Percentiles rank a stretch among this genome's conserved stretches.
Evolutionary conservation across 257 asterid species (phyloP).

Genomic region (Solanum verrucosum): DNA sequence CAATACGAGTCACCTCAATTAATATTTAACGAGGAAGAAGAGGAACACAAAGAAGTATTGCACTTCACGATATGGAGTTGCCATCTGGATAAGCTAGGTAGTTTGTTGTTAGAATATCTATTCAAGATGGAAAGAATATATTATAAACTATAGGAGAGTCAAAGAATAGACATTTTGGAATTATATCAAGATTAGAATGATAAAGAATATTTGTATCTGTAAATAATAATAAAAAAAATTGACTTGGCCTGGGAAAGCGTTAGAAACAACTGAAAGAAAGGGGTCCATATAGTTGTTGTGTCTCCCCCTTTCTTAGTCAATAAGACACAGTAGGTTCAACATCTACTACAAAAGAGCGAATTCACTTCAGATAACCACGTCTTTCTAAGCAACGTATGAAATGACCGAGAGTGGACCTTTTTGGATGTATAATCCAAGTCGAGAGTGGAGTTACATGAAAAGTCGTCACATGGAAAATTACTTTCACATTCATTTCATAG

Average conservation of each 20-base stretch:
- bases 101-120: not conserved
- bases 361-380: not conserved
- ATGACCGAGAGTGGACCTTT: not conserved
- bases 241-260: not conserved
- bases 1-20: not conserved
- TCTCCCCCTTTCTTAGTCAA: not conserved
- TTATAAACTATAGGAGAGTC: no score
- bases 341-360: no score
- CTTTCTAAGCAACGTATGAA: not conserved
- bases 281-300: not conserved
- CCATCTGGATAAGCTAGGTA: not conserved
- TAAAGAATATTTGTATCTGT: no score
- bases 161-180: not conserved
- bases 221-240: no score
- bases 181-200: no score
- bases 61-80: not conserved
- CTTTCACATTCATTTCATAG: not conserved
- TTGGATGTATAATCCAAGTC: not conserved
- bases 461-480: not conserved
- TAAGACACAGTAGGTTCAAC: not conserved
- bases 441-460: not conserved
- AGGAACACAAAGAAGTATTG: not conserved
- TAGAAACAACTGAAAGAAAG: no score
- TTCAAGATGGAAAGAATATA: not conserved
- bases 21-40: not conserved